A percentile compares a stretch with the other conserved stretches of the same genome.
phyloP scores from a whole-genome alignment of 2,329 filamentous ascomycete genomes.

The Aspergillus sp. region DNA sequence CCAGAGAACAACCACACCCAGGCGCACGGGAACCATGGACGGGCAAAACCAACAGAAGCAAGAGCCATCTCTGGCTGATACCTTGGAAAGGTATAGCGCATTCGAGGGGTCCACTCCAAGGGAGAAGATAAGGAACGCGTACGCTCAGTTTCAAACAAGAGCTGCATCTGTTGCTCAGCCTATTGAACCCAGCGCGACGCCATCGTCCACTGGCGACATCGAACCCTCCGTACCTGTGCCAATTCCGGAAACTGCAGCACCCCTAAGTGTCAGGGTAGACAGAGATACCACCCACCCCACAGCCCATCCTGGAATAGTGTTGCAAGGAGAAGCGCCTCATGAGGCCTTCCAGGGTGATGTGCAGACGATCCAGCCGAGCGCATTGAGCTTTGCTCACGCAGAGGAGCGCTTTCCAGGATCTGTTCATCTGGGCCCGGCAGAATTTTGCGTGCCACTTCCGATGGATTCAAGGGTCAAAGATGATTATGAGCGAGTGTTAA shows the following conservation, averaged over 20 bases:
- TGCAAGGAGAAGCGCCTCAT: conserved; percentile 25
- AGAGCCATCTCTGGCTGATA: conserved; percentile 16
- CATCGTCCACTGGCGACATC: conserved; percentile 43
- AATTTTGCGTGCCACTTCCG: conserved; percentile 41
- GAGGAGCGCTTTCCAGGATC: conserved; percentile 29
- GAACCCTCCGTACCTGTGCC: conserved; percentile 29
- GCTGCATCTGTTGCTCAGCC: conserved; percentile 15
- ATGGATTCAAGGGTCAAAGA: conserved; percentile 45
- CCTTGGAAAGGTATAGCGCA: conserved; percentile 26
- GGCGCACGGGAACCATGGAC: conserved; percentile 17
- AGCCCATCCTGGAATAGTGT: conserved; percentile 16
- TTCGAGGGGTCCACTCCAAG: conserved; percentile 26
- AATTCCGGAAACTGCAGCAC: conserved; percentile 28
- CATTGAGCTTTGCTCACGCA: conserved; percentile 26
- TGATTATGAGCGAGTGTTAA: conserved; percentile 37
- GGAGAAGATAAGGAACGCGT: conserved; percentile 31
- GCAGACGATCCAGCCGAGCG: conserved; percentile 38
- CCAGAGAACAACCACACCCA: background rate
- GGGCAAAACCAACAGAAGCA: conserved; percentile 12
- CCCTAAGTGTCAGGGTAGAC: conserved; percentile 37
- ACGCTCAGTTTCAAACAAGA: conserved; percentile 27
- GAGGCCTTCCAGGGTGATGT: conserved; percentile 21
- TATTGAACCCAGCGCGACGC: conserved; percentile 32
- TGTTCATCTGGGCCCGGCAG: conserved; percentile 35
- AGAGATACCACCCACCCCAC: conserved; percentile 24